Conservation (phyloP, 225 moss, liverwort and hornwort species). For the Lunularia cruciata region DNA sequence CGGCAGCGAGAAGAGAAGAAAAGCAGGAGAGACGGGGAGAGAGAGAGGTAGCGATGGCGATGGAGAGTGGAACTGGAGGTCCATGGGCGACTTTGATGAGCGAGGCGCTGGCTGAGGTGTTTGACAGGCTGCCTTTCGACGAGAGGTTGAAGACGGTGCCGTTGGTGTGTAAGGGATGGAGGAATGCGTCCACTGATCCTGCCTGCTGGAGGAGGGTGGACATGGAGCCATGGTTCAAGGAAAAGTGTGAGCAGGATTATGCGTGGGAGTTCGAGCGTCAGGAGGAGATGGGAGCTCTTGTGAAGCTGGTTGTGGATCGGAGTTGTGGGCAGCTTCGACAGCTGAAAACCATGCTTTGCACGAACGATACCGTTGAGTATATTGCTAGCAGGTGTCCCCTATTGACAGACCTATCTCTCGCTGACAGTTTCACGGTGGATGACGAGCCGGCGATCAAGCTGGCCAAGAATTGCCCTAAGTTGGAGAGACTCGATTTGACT, state of each 20-base stretch:
- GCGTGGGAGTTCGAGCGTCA: conserved; percentile 41
- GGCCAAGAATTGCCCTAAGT: conserved; percentile 32
- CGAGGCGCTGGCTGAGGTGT: conserved; percentile 37
- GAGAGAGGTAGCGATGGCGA: too few relatives aligned
- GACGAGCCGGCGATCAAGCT: conserved; percentile 21
- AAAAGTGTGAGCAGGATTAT: conserved; percentile 27
- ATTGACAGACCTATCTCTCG: conserved; percentile 32
- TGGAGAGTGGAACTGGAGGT: too few relatives aligned
- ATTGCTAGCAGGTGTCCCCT: conserved; percentile 26
- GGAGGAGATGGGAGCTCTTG: conserved; percentile 34
- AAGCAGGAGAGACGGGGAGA: too few relatives aligned
- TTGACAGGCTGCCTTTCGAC: conserved; percentile 37
- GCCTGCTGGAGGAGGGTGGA: conserved; percentile 43
- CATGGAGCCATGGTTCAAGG: conserved; percentile 39
- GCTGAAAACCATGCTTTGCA: conserved; percentile 40
- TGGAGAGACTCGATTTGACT: conserved; percentile 36
- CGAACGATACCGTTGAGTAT: conserved; percentile 31
- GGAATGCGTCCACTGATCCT: conserved; percentile 32
- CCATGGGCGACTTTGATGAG: conserved; percentile 25
- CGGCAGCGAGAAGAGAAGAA: too few relatives aligned
- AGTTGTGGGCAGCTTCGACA: conserved; percentile 33
- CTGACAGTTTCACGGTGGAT: conserved; percentile 23
- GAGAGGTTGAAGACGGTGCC: conserved; percentile 41
- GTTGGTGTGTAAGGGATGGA: conserved; percentile 42
- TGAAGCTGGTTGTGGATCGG: conserved; percentile 37